phyloP scores from a whole-genome alignment of 352 stramenopile genomes.

The Peronospora tabacina region DNA sequence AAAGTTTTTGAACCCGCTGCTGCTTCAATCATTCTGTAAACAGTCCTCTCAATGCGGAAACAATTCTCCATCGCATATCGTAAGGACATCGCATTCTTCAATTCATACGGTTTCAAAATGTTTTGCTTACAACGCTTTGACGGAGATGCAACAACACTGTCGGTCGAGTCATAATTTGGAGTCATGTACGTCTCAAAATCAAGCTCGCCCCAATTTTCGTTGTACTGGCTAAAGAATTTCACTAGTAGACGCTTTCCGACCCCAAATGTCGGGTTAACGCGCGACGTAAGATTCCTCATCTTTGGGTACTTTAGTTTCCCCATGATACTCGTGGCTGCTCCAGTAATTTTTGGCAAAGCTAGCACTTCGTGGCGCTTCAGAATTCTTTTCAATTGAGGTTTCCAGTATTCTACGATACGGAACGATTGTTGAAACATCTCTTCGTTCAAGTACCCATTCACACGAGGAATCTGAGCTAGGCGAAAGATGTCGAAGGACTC shows the following conservation, averaged over 20 bases:
- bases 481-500: slow-evolving; percentile 66
- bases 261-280: slow-evolving; percentile 71
- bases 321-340: not conserved
- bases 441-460: slow-evolving; percentile 52
- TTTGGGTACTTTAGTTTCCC: slow-evolving; percentile 32
- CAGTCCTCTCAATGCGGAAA: slow-evolving; percentile 51
- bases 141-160: slow-evolving; percentile 5
- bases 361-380: slow-evolving; percentile 42
- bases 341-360: slow-evolving; percentile 9
- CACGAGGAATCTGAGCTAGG: slow-evolving; percentile 46
- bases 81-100: slow-evolving; percentile 51
- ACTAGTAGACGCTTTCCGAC: slow-evolving; percentile 51
- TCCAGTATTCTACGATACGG: slow-evolving; percentile 51
- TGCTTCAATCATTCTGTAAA: slow-evolving; percentile 50
- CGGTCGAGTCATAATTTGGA: slow-evolving; percentile 33
- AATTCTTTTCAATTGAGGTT: slow-evolving; percentile 43
- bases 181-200: slow-evolving; percentile 61
- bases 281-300: slow-evolving; percentile 59
- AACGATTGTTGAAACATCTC: slow-evolving; percentile 60
- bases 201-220: slow-evolving; percentile 76
- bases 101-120: slow-evolving; percentile 37
- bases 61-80: slow-evolving; percentile 72
- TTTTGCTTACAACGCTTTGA: slow-evolving; percentile 42
- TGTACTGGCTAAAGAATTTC: slow-evolving; percentile 84
- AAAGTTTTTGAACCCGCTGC: not conserved